Evolutionary conservation across 345 rosid genomes (phyloP).

Genomic region (Acer saccharum): DNA sequence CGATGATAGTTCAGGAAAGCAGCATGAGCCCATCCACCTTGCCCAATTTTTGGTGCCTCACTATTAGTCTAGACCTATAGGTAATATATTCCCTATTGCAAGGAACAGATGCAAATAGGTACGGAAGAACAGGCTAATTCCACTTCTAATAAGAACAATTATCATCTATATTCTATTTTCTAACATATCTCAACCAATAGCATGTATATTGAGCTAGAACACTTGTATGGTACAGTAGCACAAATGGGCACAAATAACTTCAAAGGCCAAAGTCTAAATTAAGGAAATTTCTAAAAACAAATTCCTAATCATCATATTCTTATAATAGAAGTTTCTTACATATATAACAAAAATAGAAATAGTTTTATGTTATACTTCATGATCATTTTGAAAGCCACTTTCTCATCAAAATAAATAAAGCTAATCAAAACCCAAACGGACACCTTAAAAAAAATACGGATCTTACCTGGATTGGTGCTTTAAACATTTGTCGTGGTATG

Average conservation of each 20-base stretch:
- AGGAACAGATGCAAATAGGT: background rate
- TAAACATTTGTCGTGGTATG: conserved; percentile 97
- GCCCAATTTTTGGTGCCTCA: background rate
- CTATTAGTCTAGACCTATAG: background rate
- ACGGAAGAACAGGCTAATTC: background rate
- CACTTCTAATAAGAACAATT: background rate
- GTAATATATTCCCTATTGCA: background rate
- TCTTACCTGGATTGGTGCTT: conserved; percentile 94
- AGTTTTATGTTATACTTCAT: background rate
- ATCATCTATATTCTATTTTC: background rate
- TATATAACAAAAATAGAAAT: background rate
- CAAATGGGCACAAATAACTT: background rate
- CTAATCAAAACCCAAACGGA: background rate
- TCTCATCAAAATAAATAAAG: background rate
- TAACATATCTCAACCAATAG: background rate
- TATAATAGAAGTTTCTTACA: background rate
- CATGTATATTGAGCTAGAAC: background rate
- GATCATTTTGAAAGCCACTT: background rate
- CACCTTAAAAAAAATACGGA: background rate
- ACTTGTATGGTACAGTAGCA: background rate
- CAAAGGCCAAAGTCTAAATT: background rate
- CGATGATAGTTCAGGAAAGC: background rate
- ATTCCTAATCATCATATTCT: background rate
- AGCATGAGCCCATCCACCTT: background rate
- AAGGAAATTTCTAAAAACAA: background rate